Percentiles rank a stretch among this genome's conserved stretches.
These are phyloP conservation scores for Colletotrichum simmondsii DNA, from an alignment of 2,329 filamentous ascomycete species.

Conservation along the genomic window DNA sequence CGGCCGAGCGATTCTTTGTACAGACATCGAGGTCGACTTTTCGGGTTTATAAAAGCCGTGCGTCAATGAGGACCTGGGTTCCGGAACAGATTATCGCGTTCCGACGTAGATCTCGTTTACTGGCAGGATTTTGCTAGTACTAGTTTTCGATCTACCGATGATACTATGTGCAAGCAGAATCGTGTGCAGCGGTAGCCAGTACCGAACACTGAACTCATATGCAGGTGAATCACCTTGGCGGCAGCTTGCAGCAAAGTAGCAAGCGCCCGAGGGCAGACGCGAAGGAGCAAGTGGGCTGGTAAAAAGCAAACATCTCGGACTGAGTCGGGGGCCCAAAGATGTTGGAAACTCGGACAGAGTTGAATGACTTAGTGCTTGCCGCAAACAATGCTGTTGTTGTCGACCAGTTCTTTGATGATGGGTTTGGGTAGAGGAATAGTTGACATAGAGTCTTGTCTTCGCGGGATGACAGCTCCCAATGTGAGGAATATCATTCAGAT, in stretches of 20 bases:
- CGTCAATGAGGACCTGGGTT: not conserved
- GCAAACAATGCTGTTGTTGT: conserved; percentile 9
- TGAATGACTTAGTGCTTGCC: not conserved
- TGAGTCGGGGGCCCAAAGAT: not conserved
- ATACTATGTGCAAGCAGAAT: not conserved
- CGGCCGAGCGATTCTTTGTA: not conserved
- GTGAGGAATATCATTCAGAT: not conserved
- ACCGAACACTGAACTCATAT: not conserved
- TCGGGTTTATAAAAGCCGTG: not conserved
- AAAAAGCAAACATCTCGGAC: conserved; percentile 23
- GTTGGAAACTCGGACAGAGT: not conserved
- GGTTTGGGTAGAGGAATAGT: not conserved
- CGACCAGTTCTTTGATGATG: not conserved
- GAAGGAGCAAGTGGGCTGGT: not conserved
- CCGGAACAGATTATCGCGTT: not conserved
- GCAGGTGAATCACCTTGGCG: not conserved
- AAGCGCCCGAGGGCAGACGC: conserved; percentile 8
- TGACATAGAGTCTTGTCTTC: not conserved
- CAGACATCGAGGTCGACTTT: not conserved
- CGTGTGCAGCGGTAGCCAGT: not conserved
- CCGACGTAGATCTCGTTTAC: not conserved
- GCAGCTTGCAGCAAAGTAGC: conserved; percentile 19
- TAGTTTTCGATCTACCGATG: not conserved
- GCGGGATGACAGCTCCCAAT: not conserved
- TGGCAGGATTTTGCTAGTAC: not conserved